Evolutionary conservation across 495 filamentous ascomycete species (phyloP).

Genomic region (Talaromyces stipitatus): DNA sequence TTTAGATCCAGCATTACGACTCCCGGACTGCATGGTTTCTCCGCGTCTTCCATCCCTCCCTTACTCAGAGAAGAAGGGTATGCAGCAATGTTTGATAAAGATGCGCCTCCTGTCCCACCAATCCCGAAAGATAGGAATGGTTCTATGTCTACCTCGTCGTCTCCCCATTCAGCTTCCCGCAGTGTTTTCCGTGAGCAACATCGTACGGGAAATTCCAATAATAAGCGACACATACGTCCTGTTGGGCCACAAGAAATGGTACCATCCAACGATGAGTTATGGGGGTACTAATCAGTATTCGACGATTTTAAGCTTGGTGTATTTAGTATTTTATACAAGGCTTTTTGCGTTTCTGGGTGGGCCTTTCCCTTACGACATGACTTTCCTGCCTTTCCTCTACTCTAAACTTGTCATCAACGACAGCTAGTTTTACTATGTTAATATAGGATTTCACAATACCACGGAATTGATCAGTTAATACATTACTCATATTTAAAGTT

Average conservation of each 20-base stretch:
- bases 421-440: not conserved
- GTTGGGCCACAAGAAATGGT: conserved; percentile 25
- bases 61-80: conserved; percentile 20
- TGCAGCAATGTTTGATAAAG: conserved; percentile 8
- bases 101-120: not conserved
- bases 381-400: not conserved
- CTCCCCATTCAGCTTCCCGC: not conserved
- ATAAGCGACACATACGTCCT: conserved; percentile 16
- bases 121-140: not conserved
- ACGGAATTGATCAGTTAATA: not conserved
- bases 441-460: not conserved
- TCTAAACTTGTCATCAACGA: not conserved
- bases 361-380: not conserved
- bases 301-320: not conserved
- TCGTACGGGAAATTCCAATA: not conserved
- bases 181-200: not conserved
- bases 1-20: conserved; percentile 32
- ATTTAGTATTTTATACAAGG: not conserved
- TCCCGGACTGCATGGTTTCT: conserved; percentile 15
- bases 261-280: conserved; percentile 39
- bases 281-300: conserved; percentile 19
- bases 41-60: conserved; percentile 22
- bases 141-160: not conserved
- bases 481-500: not conserved
- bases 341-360: not conserved